These are phyloP conservation scores for Blastobotrys parvus DNA, from an alignment of 805 yeast genomes.

Conservation along the genomic window DNA sequence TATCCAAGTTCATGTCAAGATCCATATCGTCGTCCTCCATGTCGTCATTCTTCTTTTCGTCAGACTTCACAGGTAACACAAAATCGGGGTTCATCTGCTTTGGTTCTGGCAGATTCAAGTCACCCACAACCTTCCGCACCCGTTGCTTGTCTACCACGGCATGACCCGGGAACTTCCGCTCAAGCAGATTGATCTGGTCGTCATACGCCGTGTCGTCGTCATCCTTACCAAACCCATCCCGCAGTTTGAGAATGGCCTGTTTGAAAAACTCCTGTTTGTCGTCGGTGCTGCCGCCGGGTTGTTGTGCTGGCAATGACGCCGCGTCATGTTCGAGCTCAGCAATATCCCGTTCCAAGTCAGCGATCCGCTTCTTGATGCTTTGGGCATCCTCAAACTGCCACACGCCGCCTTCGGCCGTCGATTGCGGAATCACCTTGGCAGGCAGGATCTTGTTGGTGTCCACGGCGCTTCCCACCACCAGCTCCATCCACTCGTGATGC, in stretches of 20 bases:
- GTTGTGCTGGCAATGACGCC: too few relatives aligned
- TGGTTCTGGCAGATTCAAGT: conserved; percentile 5
- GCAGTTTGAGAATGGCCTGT: conserved; percentile 20
- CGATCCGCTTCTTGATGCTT: conserved; percentile 16
- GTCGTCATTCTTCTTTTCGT: neutral
- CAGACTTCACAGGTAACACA: neutral
- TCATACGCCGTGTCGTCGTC: conserved; percentile 3
- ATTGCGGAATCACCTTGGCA: conserved; percentile 11
- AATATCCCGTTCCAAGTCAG: conserved; percentile 17
- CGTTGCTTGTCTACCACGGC: conserved; percentile 1
- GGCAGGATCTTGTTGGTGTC: conserved; percentile 20
- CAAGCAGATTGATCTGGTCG: conserved; percentile 6
- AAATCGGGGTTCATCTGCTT: neutral
- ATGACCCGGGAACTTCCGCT: neutral
- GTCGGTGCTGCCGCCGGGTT: conserved; percentile 14
- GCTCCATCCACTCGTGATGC: conserved; percentile 39
- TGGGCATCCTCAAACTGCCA: conserved; percentile 14
- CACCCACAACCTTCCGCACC: neutral
- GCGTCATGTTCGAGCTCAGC: conserved; percentile 6
- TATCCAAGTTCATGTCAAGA: neutral
- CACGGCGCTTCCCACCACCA: conserved; percentile 31
- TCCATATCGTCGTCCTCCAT: neutral
- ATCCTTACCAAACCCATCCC: conserved; percentile 24
- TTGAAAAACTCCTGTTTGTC: conserved; percentile 17
- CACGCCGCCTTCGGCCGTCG: neutral